Evolutionary conservation across 345 rosid species (phyloP), one percentile per base, ranked within the genome.

Genomic region (Physaria fendleri): DNA sequence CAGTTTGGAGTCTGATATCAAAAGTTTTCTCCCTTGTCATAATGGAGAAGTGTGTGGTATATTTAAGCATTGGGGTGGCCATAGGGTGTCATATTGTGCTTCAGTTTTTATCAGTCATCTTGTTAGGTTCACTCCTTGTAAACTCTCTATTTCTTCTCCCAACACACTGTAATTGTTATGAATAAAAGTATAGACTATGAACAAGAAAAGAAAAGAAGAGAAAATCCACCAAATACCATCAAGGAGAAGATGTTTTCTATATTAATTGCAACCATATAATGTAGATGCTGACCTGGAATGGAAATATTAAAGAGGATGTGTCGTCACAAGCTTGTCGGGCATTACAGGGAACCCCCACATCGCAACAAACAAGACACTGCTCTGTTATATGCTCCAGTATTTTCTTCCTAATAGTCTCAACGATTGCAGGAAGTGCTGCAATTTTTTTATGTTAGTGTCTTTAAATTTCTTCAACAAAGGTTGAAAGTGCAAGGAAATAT

Each of bases 351-450:
- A 82, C 60, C 72, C 99, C 97, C 9, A 85, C 90, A 49, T 94
- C 99, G 68, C 97, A 94, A 74, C 99, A 94, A 44, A 90, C 47
- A 32, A 90, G 92, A 71, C 95, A 94, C 58, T 76, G 92, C 38
- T 85, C 96, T 42, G 85, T 75, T 54, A 94, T 85, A 77, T 94
- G 99, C 78, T 87, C 92, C 79, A 74, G 52, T 24, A 94, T 82
- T 82, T 79, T 85, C 68, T 71, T 80, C 56, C 85, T 76, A 32
- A 90, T 82, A 9, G 83, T 82, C 79, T 85, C 99, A 76, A 82
- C 72, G 77, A 82, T 87, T 68, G 78, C 80, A 23, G 96, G 96
- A 40, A 68, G 79, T n/a, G 78, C 99, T 90, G 87, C 48, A 71
- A 77, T 38, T 67, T 42, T 38, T 67, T 42, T 44, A 68, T 45